Evolutionary conservation across 306 rosid genomes (phyloP).

Genomic region (Trifolium dubium): DNA sequence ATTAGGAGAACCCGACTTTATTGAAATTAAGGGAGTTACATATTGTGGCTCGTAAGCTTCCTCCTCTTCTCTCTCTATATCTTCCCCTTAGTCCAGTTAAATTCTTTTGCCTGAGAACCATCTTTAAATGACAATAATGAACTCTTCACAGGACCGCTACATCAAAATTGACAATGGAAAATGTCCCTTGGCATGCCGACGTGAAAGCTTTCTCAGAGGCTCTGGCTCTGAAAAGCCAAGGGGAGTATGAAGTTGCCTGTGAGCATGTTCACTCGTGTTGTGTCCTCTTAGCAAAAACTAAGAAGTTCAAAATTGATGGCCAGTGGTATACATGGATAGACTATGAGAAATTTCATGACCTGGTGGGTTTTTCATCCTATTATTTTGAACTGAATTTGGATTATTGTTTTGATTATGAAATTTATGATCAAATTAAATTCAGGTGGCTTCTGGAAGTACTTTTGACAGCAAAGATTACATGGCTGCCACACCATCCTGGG

Average conservation of each 20-base stretch:
- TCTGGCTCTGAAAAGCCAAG: constrained; percentile 74
- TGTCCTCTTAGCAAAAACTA: constrained; percentile 84
- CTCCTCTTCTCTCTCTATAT: not conserved
- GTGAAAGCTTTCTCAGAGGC: constrained; percentile 91
- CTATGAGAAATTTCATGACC: constrained; percentile 86
- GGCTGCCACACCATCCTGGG: constrained; percentile 95
- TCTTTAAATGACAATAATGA: constrained; percentile 41
- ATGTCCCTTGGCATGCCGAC: constrained; percentile 99
- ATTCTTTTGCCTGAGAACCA: constrained; percentile 15
- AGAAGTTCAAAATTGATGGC: constrained; percentile 85
- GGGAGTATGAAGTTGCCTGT: constrained; percentile 91
- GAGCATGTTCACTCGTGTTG: constrained; percentile 98
- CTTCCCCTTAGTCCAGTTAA: constrained; percentile 8
- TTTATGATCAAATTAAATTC: constrained; percentile 45
- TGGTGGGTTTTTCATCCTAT: constrained; percentile 58
- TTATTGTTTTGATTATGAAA: constrained; percentile 3
- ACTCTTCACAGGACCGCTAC: constrained; percentile 72
- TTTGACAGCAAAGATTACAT: constrained; percentile 82
- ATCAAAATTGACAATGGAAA: constrained; percentile 97
- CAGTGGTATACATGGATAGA: constrained; percentile 98
- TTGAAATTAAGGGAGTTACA: constrained; percentile 98
- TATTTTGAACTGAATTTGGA: constrained; percentile 26
- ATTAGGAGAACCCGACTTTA: constrained; percentile 86
- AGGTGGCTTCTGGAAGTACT: constrained; percentile 87
- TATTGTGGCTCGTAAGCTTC: constrained; percentile 93